Conservation (phyloP, 2,329 filamentous ascomycete genomes). For the Fusarium brachygibbosum region DNA sequence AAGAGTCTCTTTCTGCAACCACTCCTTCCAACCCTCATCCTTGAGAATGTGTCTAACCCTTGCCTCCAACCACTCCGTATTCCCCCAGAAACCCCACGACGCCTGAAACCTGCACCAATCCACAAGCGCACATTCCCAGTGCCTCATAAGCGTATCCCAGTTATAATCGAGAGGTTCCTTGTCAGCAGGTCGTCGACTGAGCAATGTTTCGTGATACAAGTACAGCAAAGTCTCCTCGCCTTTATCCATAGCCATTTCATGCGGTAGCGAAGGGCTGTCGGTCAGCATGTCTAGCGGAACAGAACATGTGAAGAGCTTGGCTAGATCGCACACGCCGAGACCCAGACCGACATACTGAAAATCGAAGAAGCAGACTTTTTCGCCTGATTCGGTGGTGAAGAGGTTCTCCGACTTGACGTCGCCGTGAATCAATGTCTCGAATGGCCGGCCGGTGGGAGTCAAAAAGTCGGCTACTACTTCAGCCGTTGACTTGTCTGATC, state of each 20-base stretch:
- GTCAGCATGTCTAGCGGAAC: slow-evolving; percentile 68
- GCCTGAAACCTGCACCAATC: slow-evolving; percentile 76
- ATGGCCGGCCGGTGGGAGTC: slow-evolving; percentile 58
- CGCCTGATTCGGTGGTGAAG: slow-evolving; percentile 65
- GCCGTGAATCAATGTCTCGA: slow-evolving; percentile 74
- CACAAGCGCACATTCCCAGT: slow-evolving; percentile 76
- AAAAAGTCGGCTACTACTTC: slow-evolving; percentile 67
- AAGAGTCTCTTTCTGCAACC: slow-evolving; percentile 54
- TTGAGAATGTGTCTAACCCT: slow-evolving; percentile 64
- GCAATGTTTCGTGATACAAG: slow-evolving; percentile 61
- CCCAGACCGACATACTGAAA: slow-evolving; percentile 78
- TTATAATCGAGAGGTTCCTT: slow-evolving; percentile 57
- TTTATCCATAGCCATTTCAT: slow-evolving; percentile 61
- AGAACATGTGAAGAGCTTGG: slow-evolving; percentile 76
- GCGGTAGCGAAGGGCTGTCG: slow-evolving; percentile 47
- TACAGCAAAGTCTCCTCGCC: slow-evolving; percentile 66
- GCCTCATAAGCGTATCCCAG: slow-evolving; percentile 67
- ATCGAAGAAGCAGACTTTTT: slow-evolving; percentile 73
- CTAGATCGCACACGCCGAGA: slow-evolving; percentile 74
- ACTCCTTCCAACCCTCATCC: slow-evolving; percentile 61
- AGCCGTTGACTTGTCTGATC: slow-evolving; percentile 56
- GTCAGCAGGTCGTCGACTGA: slow-evolving; percentile 20
- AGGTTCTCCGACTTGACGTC: slow-evolving; percentile 79
- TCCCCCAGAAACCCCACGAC: slow-evolving; percentile 73
- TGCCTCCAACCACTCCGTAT: slow-evolving; percentile 69